Conservation (phyloP, 2,329 filamentous ascomycete species). For the Neonectria magnoliae region DNA sequence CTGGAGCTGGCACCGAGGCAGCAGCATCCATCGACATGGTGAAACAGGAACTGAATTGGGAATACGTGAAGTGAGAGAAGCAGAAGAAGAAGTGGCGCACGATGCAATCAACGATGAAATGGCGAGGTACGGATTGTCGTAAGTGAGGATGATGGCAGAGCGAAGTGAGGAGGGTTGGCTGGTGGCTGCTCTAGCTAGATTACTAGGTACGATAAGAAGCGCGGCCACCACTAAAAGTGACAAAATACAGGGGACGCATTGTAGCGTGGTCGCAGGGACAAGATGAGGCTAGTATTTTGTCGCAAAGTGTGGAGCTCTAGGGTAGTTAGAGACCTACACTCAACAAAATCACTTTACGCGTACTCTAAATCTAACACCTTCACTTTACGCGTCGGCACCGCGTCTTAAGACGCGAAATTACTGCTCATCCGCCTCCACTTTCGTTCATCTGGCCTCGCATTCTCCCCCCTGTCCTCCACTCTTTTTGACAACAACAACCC, state of each 20-base stretch:
- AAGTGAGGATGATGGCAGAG: slow-evolving; percentile 17
- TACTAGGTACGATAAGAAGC: slow-evolving; percentile 6
- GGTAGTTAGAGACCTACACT: not conserved
- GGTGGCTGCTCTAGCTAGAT: too few relatives aligned
- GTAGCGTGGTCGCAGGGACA: fast-evolving
- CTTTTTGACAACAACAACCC: slow-evolving; percentile 26
- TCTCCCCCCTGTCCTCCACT: slow-evolving; percentile 33
- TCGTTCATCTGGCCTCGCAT: slow-evolving; percentile 24
- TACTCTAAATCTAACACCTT: slow-evolving; percentile 37
- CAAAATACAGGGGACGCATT: slow-evolving; percentile 30
- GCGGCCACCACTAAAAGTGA: slow-evolving; percentile 1
- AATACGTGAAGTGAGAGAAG: not conserved
- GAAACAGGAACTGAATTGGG: slow-evolving; percentile 3
- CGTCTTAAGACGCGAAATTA: slow-evolving; percentile 43
- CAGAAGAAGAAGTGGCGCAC: not conserved
- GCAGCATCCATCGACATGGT: slow-evolving; percentile 53
- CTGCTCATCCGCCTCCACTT: slow-evolving; percentile 31
- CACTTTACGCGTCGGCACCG: slow-evolving; percentile 57
- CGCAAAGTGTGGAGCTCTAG: too few relatives aligned
- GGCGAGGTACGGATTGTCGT: not conserved
- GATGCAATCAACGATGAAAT: slow-evolving; percentile 3
- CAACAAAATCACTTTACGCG: slow-evolving; percentile 50
- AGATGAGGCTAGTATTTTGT: slow-evolving; percentile 10
- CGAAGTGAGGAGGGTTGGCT: slow-evolving; percentile 11
- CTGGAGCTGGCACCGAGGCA: slow-evolving; percentile 39